These are phyloP conservation scores for Hygrophila difformis DNA, from an alignment of 257 asterid species.

Conservation along the genomic window DNA sequence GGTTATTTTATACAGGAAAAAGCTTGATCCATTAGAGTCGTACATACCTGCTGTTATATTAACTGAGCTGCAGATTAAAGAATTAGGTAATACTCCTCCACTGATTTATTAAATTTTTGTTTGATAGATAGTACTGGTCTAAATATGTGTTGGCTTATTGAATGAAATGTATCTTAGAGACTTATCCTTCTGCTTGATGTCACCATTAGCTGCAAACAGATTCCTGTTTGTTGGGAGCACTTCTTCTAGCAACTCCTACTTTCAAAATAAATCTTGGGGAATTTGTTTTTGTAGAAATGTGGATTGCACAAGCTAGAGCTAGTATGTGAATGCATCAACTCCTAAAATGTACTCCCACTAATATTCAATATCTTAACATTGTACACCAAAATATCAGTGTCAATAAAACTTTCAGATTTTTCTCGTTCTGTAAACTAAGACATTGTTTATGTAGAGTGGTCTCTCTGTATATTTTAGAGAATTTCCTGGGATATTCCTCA, in stretches of 20 bases:
- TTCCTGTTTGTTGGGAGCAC: not conserved
- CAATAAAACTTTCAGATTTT: not conserved
- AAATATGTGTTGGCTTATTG: not conserved
- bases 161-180: too few species aligned
- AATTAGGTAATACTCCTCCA: constrained; percentile 49
- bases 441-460: not conserved
- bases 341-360: not conserved
- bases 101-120: not conserved
- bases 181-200: not conserved
- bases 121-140: not conserved
- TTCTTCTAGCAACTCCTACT: not conserved
- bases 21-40: constrained; percentile 87
- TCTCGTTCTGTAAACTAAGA: not conserved
- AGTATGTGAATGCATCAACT: not conserved
- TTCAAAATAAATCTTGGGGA: not conserved
- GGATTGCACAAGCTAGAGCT: not conserved
- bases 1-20: constrained; percentile 50
- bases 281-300: not conserved
- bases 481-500: constrained; percentile 5
- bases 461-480: not conserved
- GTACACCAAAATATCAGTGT: not conserved
- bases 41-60: constrained; percentile 84
- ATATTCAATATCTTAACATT: not conserved
- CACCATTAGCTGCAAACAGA: not conserved
- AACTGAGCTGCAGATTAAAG: constrained; percentile 82